Evolutionary conservation across 2,329 filamentous ascomycete genomes (phyloP).

Genomic region (Arthrobotrys sphaeroides): DNA sequence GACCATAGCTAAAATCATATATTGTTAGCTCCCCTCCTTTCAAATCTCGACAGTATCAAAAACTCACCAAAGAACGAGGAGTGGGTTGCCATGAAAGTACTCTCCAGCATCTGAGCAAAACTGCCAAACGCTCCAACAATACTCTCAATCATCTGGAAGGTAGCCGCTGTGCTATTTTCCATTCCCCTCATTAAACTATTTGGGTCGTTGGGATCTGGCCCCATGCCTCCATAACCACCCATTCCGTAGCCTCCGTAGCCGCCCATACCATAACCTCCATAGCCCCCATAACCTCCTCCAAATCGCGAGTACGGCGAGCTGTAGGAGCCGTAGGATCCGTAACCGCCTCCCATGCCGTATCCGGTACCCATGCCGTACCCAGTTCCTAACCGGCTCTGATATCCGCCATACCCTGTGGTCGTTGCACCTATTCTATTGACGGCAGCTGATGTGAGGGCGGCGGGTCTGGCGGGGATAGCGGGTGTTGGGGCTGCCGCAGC

Average conservation of each 20-base stretch:
- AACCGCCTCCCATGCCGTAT: slow-evolving; percentile 58
- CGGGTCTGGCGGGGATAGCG: slow-evolving; percentile 82
- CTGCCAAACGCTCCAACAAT: slow-evolving; percentile 96
- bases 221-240: slow-evolving; percentile 64
- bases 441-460: slow-evolving; percentile 72
- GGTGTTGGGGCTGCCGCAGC: slow-evolving; percentile 68
- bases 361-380: slow-evolving; percentile 58
- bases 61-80: slow-evolving; percentile 93
- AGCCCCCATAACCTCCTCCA: slow-evolving; percentile 59
- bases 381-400: slow-evolving; percentile 61
- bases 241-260: slow-evolving; percentile 62
- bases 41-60: not conserved
- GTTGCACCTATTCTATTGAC: slow-evolving; percentile 82
- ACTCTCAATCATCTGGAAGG: slow-evolving; percentile 97
- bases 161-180: slow-evolving; percentile 92
- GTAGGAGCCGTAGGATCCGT: slow-evolving; percentile 60
- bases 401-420: slow-evolving; percentile 61
- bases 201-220: slow-evolving; percentile 80
- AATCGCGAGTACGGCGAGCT: slow-evolving; percentile 62
- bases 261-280: slow-evolving; percentile 62
- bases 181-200: slow-evolving; percentile 96
- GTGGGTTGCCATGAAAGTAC: slow-evolving; percentile 99
- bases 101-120: slow-evolving; percentile 98
- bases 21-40: slow-evolving; percentile 23
- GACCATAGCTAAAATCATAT: slow-evolving; percentile 78